Evolutionary conservation across 208 protist species (phyloP).

Genomic region (Trypanosoma lewisi): DNA sequence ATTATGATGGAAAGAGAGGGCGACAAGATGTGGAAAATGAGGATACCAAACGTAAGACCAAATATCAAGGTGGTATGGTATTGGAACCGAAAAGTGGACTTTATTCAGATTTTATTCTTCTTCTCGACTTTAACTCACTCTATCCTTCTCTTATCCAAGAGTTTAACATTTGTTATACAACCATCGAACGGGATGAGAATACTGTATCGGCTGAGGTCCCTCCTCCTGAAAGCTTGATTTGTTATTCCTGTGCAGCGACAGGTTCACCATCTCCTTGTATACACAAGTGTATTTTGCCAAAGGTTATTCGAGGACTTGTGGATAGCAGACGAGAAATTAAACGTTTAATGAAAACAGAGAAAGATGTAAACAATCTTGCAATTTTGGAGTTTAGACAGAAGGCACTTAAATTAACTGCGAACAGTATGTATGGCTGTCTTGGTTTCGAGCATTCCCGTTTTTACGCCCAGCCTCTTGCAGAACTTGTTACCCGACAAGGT

Average conservation of each 20-base stretch:
- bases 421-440: constrained; percentile 99
- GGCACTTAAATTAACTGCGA: constrained; percentile 98
- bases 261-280: constrained; percentile 68
- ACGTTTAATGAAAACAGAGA: constrained; percentile 90
- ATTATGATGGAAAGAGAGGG: constrained; percentile 47
- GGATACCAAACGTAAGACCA: constrained; percentile 80
- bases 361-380: constrained; percentile 69
- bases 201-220: constrained; percentile 53
- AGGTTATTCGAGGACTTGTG: constrained; percentile 95
- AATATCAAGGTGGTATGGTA: constrained; percentile 94
- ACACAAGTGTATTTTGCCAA: constrained; percentile 92
- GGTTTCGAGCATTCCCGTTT: constrained; percentile 98
- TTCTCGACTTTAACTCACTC: constrained; percentile 99
- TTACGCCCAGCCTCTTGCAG: constrained; percentile 97
- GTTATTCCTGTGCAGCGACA: constrained; percentile 50
- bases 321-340: constrained; percentile 94
- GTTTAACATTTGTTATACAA: constrained; percentile 99
- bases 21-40: constrained; percentile 64
- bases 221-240: constrained; percentile 77
- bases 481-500: constrained; percentile 97
- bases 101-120: constrained; percentile 98
- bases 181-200: constrained; percentile 73
- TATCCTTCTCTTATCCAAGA: constrained; percentile 99
- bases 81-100: constrained; percentile 98
- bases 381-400: constrained; percentile 97